Conservation (phyloP, 1,139 yeast genomes). For the Entelexis sorbosivorans region DNA sequence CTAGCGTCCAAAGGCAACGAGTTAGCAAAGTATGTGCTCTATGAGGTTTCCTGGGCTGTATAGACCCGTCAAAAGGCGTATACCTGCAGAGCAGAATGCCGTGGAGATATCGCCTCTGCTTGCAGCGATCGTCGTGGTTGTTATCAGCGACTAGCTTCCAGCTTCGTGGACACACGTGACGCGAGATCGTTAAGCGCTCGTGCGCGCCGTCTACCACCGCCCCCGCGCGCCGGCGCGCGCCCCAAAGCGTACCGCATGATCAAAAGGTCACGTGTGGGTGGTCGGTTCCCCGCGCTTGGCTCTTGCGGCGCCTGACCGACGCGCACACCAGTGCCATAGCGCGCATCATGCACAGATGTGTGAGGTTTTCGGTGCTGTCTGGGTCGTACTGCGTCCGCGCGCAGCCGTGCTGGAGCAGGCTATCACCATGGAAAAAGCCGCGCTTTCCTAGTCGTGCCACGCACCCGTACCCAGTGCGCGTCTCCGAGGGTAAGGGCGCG, state of each 20-base stretch:
- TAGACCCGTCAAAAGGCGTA: too few relatives aligned
- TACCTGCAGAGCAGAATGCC: too few relatives aligned
- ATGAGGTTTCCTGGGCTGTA: too few relatives aligned
- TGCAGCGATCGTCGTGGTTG: not conserved
- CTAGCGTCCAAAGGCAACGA: too few relatives aligned
- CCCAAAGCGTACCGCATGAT: not conserved
- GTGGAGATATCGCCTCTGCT: too few relatives aligned
- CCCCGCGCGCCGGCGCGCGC: not conserved
- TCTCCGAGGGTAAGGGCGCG: slow-evolving; percentile 3
- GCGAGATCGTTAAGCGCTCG: not conserved
- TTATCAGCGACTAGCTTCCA: not conserved
- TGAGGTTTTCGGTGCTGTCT: not conserved
- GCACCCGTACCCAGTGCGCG: slow-evolving; percentile 5
- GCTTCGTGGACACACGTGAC: not conserved
- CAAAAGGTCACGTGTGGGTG: not conserved
- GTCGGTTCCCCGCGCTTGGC: not conserved
- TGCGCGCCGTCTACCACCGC: not conserved
- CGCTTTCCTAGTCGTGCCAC: not conserved
- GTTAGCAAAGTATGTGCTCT: too few relatives aligned
- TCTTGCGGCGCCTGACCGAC: not conserved
- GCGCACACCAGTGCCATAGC: not conserved
- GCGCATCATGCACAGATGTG: not conserved
- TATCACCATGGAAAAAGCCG: not conserved
- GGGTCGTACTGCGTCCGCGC: not conserved
- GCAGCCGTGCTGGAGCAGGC: not conserved